Evolutionary conservation across 2,329 filamentous ascomycete genomes (phyloP).

Genomic region (Hypoxylon sp.): DNA sequence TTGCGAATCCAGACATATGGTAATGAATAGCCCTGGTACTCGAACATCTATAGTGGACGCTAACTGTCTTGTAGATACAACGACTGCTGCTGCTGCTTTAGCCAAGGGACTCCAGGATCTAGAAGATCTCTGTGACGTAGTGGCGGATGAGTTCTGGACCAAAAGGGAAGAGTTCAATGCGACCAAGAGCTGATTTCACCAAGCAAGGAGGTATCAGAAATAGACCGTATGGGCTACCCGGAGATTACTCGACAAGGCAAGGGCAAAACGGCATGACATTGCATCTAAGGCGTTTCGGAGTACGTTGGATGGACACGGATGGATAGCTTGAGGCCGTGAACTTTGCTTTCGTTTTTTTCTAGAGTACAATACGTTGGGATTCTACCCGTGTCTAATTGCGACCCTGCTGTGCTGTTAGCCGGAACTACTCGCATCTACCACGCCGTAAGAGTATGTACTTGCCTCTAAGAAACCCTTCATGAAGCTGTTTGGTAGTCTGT

Average conservation of each 20-base stretch:
- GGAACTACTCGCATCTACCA: neutral
- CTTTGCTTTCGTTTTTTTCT: constrained; percentile 47
- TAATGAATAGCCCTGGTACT: constrained; percentile 54
- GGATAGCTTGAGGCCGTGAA: constrained; percentile 40
- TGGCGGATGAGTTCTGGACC: constrained; percentile 85
- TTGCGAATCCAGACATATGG: constrained; percentile 96
- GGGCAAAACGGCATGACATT: constrained; percentile 27
- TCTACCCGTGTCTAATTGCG: constrained; percentile 60
- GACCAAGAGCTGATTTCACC: constrained; percentile 16
- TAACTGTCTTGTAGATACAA: constrained; percentile 66
- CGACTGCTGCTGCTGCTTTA: constrained; percentile 82
- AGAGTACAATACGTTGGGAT: constrained; percentile 46
- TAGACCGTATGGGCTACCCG: neutral
- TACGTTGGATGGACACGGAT: constrained; percentile 37
- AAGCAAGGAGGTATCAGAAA: constrained; percentile 6
- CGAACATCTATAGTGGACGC: neutral
- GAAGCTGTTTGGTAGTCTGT: constrained; percentile 85
- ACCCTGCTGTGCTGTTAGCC: constrained; percentile 52
- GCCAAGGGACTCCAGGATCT: constrained; percentile 90
- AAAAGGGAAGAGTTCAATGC: constrained; percentile 69
- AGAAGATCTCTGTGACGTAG: constrained; percentile 90
- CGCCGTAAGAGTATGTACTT: constrained; percentile 46
- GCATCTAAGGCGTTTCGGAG: constrained; percentile 47
- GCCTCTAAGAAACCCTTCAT: constrained; percentile 96
- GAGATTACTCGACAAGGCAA: neutral